phyloP scores from a whole-genome alignment of 2,329 filamentous ascomycete genomes.

The Fusarium longipes region DNA sequence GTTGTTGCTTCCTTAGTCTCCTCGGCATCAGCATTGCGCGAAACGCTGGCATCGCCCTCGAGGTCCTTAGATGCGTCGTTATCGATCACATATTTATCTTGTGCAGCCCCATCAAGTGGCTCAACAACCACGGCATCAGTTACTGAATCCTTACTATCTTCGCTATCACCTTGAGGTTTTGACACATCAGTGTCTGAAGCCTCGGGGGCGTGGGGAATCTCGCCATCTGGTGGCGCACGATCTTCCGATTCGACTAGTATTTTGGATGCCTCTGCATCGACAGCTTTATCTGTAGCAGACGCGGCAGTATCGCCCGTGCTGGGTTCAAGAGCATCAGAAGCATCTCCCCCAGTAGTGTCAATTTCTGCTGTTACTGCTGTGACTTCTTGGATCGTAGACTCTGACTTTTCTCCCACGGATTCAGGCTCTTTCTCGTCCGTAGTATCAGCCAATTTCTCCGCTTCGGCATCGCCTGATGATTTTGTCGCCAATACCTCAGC shows the following conservation, averaged over 20 bases:
- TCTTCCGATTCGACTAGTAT: not conserved
- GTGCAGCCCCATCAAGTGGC: not conserved
- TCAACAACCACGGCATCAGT: conserved; percentile 12
- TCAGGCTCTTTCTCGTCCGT: conserved; percentile 4
- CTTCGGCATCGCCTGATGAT: not conserved
- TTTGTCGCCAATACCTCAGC: not conserved
- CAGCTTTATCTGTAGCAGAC: conserved; percentile 1
- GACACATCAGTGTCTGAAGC: conserved; percentile 9
- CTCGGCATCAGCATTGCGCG: not conserved
- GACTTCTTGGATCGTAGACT: conserved; percentile 1
- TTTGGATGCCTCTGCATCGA: conserved; percentile 14
- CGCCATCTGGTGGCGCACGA: conserved; percentile 4
- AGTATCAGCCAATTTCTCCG: not conserved
- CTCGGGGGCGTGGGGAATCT: conserved; percentile 3
- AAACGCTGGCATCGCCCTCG: conserved; percentile 9
- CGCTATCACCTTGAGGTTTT: conserved; percentile 14
- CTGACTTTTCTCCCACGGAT: not conserved
- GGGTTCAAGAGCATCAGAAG: not conserved
- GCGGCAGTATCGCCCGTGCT: not conserved
- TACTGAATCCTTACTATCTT: conserved; percentile 7
- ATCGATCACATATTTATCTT: not conserved
- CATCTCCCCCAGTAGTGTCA: not conserved
- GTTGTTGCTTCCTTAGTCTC: conserved; percentile 10
- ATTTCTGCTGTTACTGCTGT: conserved; percentile 9
- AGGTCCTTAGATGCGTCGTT: conserved; percentile 10